Evolutionary conservation across 805 yeast genomes (phyloP).

Genomic region (Saturnispora serradocipensis): DNA sequence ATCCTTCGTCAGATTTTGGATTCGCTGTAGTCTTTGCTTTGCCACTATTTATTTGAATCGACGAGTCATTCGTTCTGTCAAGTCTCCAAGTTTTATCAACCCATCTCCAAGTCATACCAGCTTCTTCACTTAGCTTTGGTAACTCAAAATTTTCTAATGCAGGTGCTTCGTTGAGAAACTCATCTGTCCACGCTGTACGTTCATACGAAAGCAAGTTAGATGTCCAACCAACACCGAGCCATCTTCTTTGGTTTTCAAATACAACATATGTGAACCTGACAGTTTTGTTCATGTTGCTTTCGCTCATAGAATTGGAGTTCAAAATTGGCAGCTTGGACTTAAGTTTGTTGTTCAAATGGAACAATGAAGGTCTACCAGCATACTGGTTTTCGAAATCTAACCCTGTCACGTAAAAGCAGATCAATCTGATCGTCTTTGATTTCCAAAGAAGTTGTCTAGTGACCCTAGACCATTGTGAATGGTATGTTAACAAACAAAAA

Average conservation of each 20-base stretch:
- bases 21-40: conserved; percentile 54
- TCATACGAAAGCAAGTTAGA: conserved; percentile 84
- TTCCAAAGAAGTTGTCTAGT: conserved; percentile 83
- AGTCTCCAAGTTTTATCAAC: conserved; percentile 87
- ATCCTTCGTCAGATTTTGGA: conserved; percentile 78
- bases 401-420: conserved; percentile 80
- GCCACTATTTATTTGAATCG: conserved; percentile 59
- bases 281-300: conserved; percentile 25
- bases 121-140: conserved; percentile 51
- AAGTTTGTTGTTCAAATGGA: conserved; percentile 44
- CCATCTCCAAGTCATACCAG: conserved; percentile 86
- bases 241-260: conserved; percentile 90
- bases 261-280: conserved; percentile 86
- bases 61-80: conserved; percentile 82
- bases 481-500: conserved; percentile 62
- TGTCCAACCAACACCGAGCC: conserved; percentile 99
- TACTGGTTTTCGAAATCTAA: conserved; percentile 50
- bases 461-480: conserved; percentile 77
- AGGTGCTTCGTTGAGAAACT: conserved; percentile 77
- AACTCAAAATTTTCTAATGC: conserved; percentile 69
- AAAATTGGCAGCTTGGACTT: conserved; percentile 2
- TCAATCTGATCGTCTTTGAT: conserved; percentile 56
- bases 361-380: conserved; percentile 30
- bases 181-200: conserved; percentile 96
- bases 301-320: conserved; percentile 8